phyloP scores from a whole-genome alignment of 78 protist genomes.

The Guillardia theta region DNA sequence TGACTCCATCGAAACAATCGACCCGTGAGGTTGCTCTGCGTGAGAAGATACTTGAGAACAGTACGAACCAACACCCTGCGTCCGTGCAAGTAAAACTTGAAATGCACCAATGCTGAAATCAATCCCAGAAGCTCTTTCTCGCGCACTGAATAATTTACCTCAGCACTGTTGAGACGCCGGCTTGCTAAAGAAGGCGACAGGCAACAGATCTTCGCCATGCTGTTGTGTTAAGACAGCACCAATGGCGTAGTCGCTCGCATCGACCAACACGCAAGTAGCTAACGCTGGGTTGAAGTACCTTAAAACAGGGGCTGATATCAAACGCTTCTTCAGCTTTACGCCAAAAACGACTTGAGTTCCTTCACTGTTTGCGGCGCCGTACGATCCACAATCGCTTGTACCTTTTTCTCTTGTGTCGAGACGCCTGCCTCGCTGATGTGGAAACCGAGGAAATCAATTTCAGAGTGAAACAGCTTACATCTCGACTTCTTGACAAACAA shows the following conservation, averaged over 20 bases:
- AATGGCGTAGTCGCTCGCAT: slow-evolving; percentile 47
- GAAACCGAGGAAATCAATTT: no score
- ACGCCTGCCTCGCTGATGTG: no score
- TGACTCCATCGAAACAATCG: neutral
- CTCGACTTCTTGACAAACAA: no score
- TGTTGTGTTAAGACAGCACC: slow-evolving; percentile 53
- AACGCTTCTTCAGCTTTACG: neutral
- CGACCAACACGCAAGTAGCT: neutral
- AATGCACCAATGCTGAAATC: neutral
- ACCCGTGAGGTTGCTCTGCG: neutral
- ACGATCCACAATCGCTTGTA: no score
- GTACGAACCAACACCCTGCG: neutral
- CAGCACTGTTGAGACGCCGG: slow-evolving; percentile 23
- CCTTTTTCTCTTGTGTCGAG: no score
- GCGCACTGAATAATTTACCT: neutral
- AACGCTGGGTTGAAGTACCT: neutral
- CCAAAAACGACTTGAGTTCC: no score
- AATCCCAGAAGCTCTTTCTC: slow-evolving; percentile 51
- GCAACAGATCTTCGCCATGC: neutral
- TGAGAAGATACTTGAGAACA: slow-evolving; percentile 18
- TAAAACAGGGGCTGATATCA: neutral
- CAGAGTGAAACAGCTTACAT: no score
- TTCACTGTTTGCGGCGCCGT: no score
- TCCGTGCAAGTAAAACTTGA: neutral
- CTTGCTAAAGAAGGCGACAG: slow-evolving; percentile 40